Evolutionary conservation across 768 basidiomycete genomes (phyloP).

Genomic region (Hygrophoropsis aurantiaca): DNA sequence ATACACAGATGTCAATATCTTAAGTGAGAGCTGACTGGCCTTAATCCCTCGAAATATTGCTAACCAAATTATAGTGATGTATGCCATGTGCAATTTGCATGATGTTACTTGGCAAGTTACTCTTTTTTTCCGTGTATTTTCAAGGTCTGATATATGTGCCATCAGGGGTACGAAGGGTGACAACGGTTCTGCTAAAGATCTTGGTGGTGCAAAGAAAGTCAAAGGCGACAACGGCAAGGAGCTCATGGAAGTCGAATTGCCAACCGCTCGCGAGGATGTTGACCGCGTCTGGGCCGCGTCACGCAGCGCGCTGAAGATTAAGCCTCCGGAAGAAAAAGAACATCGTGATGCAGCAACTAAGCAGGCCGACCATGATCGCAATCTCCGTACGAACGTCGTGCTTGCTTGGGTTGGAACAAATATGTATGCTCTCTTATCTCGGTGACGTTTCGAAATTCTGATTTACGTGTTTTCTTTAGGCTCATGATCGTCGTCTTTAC

Average conservation of each 20-base stretch:
- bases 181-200: conserved; percentile 83
- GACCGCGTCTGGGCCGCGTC: conserved; percentile 86
- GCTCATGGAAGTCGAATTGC: conserved; percentile 82
- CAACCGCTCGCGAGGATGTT: conserved; percentile 81
- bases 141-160: not conserved
- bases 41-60: not conserved
- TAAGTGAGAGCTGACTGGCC: conserved; percentile 48
- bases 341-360: conserved; percentile 87
- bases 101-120: conserved; percentile 69
- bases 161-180: conserved; percentile 88
- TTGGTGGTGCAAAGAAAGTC: conserved; percentile 88
- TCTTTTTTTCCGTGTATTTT: not conserved
- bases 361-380: conserved; percentile 83
- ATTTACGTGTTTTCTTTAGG: conserved; percentile 33
- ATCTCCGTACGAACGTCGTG: conserved; percentile 82
- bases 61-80: conserved; percentile 60
- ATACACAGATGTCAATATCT: conserved; percentile 68
- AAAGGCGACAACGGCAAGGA: conserved; percentile 84
- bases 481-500: conserved; percentile 75
- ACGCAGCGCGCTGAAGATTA: conserved; percentile 63
- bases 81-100: conserved; percentile 91
- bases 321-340: conserved; percentile 71
- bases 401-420: conserved; percentile 83
- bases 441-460: conserved; percentile 1
- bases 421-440: conserved; percentile 51